These are phyloP conservation scores for Hirsutella rhossiliensis DNA, from an alignment of 2,329 filamentous ascomycete genomes.

Conservation along the genomic window DNA sequence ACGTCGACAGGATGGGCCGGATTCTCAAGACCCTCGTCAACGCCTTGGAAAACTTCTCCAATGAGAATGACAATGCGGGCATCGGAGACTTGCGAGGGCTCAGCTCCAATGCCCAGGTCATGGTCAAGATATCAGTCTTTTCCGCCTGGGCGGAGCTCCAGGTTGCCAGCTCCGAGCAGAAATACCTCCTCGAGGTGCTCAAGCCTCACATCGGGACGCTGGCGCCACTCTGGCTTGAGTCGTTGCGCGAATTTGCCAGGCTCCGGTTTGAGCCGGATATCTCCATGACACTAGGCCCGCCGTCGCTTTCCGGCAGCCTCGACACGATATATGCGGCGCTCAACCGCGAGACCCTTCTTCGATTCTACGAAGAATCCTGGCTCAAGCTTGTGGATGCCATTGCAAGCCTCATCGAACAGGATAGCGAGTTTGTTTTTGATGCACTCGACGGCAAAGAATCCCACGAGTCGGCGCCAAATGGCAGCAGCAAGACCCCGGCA, in stretches of 20 bases:
- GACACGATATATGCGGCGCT: conserved; percentile 92
- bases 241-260: conserved; percentile 83
- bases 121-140: conserved; percentile 97
- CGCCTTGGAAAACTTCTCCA: conserved; percentile 84
- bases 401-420: conserved; percentile 91
- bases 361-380: conserved; percentile 97
- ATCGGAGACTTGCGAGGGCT: conserved; percentile 90
- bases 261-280: conserved; percentile 95
- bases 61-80: conserved; percentile 65
- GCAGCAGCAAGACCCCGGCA: conserved; percentile 52
- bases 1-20: conserved; percentile 96
- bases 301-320: conserved; percentile 70
- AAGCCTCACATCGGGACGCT: conserved; percentile 82
- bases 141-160: conserved; percentile 96
- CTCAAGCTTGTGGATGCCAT: conserved; percentile 94
- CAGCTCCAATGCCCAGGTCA: conserved; percentile 91
- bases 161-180: conserved; percentile 85
- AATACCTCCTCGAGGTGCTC: conserved; percentile 77
- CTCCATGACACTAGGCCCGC: conserved; percentile 75
- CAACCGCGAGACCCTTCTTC: conserved; percentile 83
- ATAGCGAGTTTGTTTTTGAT: conserved; percentile 95
- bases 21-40: conserved; percentile 89
- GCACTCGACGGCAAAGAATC: conserved; percentile 77
- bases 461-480: conserved; percentile 32
- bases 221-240: conserved; percentile 88